A percentile compares a stretch with the other conserved stretches of the same genome.
Evolutionary conservation across 495 filamentous ascomycete species (phyloP).

Genomic region (Penicillium flavigenum): DNA sequence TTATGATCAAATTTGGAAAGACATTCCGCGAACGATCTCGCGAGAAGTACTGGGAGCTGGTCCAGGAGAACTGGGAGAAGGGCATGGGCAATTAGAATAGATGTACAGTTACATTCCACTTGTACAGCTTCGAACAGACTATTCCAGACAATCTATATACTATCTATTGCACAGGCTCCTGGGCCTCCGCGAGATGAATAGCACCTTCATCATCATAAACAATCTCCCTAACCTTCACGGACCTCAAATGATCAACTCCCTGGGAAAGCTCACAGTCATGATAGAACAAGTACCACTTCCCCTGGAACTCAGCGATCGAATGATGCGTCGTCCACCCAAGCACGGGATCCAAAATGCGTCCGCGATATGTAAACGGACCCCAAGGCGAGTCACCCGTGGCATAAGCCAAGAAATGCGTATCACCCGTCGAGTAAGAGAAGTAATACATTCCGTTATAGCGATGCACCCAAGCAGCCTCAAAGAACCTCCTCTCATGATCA

Average conservation of each 20-base stretch:
- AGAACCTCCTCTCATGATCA: conserved; percentile 73
- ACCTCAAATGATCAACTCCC: conserved; percentile 64
- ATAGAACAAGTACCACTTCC: conserved; percentile 70
- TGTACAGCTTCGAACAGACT: not conserved
- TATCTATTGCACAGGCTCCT: conserved; percentile 1
- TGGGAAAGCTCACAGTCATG: conserved; percentile 64
- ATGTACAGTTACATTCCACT: not conserved
- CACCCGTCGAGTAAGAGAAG: conserved; percentile 73
- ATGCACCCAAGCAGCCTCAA: conserved; percentile 77
- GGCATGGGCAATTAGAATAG: conserved; percentile 39
- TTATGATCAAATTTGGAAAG: conserved; percentile 59
- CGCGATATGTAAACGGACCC: conserved; percentile 69
- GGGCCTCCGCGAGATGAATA: conserved; percentile 39
- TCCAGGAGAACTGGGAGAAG: conserved; percentile 40
- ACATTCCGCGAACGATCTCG: conserved; percentile 37
- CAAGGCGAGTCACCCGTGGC: conserved; percentile 58
- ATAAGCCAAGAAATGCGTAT: conserved; percentile 70
- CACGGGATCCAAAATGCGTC: conserved; percentile 70
- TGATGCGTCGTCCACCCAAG: conserved; percentile 79
- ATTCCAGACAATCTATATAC: not conserved
- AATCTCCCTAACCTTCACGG: conserved; percentile 70
- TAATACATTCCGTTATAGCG: conserved; percentile 65
- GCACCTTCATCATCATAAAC: conserved; percentile 63
- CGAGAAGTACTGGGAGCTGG: conserved; percentile 44
- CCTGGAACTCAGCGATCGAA: conserved; percentile 70